phyloP scores from a whole-genome alignment of 2,329 filamentous ascomycete species.

The Claviceps pazoutovae region DNA sequence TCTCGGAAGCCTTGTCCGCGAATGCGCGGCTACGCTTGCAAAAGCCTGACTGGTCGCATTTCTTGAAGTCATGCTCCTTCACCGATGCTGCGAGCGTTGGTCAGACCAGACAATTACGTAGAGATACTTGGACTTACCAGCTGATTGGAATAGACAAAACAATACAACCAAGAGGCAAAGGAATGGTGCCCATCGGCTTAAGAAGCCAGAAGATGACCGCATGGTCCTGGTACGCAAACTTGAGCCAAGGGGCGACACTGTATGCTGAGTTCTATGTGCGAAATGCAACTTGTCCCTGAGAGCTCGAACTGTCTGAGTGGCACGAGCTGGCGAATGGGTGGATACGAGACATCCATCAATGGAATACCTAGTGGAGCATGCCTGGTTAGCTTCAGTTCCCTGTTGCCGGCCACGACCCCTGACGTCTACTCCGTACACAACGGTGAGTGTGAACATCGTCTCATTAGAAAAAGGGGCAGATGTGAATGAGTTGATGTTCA shows the following conservation, averaged over 20 bases:
- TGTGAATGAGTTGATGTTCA: not conserved
- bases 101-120: not conserved
- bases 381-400: constrained; percentile 4
- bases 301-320: not conserved
- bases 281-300: constrained; percentile 6
- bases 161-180: constrained; percentile 46
- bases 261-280: not conserved
- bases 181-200: constrained; percentile 50
- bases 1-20: constrained; percentile 60
- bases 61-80: constrained; percentile 96
- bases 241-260: constrained; percentile 1
- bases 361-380: constrained; percentile 2
- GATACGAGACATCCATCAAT: not conserved
- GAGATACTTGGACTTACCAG: constrained; percentile 34
- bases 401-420: too few species aligned
- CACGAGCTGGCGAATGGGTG: constrained; percentile 2
- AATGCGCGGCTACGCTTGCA: constrained; percentile 88
- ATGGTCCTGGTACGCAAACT: constrained; percentile 24
- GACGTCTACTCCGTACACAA: not conserved
- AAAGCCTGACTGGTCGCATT: constrained; percentile 89
- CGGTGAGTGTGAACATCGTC: not conserved
- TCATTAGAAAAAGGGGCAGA: not conserved
- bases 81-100: constrained; percentile 47
- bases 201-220: constrained; percentile 35
- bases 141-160: constrained; percentile 46